phyloP scores from a whole-genome alignment of 331 rosid genomes.

The Pyracantha coccinea region DNA sequence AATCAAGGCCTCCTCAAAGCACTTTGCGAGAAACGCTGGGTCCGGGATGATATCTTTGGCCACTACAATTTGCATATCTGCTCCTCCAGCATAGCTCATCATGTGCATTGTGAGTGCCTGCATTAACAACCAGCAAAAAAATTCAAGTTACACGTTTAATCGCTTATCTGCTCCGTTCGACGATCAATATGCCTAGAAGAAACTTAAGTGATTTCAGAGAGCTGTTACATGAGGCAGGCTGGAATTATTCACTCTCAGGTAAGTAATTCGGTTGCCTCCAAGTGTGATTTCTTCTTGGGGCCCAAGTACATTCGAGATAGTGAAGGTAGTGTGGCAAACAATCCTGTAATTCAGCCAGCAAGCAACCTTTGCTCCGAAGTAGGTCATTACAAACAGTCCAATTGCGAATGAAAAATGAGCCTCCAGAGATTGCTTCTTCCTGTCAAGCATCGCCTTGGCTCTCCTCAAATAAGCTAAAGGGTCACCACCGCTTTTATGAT shows the following conservation, averaged over 20 bases:
- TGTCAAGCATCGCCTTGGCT: constrained; percentile 70
- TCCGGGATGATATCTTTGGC: constrained; percentile 88
- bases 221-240: constrained; percentile 68
- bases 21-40: constrained; percentile 71
- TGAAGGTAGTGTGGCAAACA: constrained; percentile 63
- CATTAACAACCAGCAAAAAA: constrained; percentile 10
- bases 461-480: constrained; percentile 51
- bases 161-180: neutral
- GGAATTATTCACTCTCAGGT: constrained; percentile 60
- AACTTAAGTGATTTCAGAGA: neutral
- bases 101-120: constrained; percentile 78
- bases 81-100: constrained; percentile 85
- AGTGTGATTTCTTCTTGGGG: constrained; percentile 70
- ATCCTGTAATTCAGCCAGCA: constrained; percentile 62
- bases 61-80: constrained; percentile 84
- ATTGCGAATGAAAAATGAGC: constrained; percentile 56
- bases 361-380: constrained; percentile 68
- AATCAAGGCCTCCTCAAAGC: constrained; percentile 74
- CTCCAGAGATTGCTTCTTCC: constrained; percentile 63
- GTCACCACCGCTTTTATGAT: constrained; percentile 28
- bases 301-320: constrained; percentile 78
- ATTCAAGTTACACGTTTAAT: neutral
- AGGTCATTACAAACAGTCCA: constrained; percentile 46
- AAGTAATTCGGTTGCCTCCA: constrained; percentile 59
- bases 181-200: neutral